Evolutionary conservation across 306 rosid genomes (phyloP).

Genomic region (Inga laurina): DNA sequence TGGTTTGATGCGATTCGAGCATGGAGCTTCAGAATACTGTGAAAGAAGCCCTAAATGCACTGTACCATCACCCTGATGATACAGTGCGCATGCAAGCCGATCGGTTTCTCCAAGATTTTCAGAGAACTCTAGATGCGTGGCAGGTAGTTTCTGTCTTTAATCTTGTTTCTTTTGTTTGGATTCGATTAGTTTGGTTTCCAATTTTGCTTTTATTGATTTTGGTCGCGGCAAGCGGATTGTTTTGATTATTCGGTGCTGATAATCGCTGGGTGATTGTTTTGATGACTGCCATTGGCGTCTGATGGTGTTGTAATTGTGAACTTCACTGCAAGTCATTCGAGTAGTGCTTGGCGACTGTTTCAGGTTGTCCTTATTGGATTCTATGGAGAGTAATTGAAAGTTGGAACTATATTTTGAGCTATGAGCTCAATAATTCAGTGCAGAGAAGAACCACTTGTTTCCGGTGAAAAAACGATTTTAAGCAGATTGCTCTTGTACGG

Average conservation of each 20-base stretch:
- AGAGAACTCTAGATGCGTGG: slow-evolving; percentile 98
- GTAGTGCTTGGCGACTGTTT: slow-evolving; percentile 22
- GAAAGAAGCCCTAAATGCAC: slow-evolving; percentile 98
- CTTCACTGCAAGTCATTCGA: not conserved
- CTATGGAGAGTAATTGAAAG: slow-evolving; percentile 4
- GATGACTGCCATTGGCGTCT: slow-evolving; percentile 8
- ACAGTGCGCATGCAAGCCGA: slow-evolving; percentile 92
- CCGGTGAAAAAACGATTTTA: slow-evolving; percentile 17
- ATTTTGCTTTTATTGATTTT: not conserved
- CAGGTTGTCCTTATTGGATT: slow-evolving; percentile 26
- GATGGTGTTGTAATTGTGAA: not conserved
- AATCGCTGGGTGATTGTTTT: not conserved
- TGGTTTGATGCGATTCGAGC: slow-evolving; percentile 31
- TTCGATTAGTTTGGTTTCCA: slow-evolving; percentile 11
- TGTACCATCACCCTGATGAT: slow-evolving; percentile 96
- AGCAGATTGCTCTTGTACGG: slow-evolving; percentile 8
- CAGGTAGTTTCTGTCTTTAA: slow-evolving; percentile 60
- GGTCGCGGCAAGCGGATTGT: slow-evolving; percentile 14
- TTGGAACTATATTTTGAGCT: slow-evolving; percentile 29
- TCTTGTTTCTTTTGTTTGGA: slow-evolving; percentile 10
- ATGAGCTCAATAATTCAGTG: slow-evolving; percentile 13
- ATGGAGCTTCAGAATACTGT: slow-evolving; percentile 97
- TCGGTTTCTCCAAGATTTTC: slow-evolving; percentile 95
- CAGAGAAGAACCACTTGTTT: not conserved
- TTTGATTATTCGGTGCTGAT: not conserved